Evolutionary conservation across 768 basidiomycete species (phyloP).

Genomic region (Paxillus ammoniavirescens): DNA sequence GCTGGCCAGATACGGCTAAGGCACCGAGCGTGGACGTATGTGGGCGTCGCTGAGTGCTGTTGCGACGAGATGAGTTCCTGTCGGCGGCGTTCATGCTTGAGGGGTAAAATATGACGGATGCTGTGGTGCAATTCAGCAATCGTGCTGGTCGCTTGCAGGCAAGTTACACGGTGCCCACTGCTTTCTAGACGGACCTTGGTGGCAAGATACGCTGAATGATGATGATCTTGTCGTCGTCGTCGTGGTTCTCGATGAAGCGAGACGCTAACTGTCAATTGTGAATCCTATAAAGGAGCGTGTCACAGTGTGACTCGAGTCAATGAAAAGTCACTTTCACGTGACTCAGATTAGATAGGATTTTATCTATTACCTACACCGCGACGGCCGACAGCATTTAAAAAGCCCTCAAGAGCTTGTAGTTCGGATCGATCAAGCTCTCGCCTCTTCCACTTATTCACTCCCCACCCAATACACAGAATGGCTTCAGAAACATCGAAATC

Average conservation of each 20-base stretch:
- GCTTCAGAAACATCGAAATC: slow-evolving; percentile 34
- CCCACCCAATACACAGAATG: not conserved
- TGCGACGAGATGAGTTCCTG: slow-evolving; percentile 25
- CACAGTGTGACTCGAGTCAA: not conserved
- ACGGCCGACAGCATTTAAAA: not conserved
- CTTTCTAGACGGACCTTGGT: not conserved
- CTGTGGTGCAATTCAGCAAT: not conserved
- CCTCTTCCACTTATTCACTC: not conserved
- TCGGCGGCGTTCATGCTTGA: slow-evolving; percentile 17
- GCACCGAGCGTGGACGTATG: slow-evolving; percentile 15
- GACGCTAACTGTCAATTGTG: not conserved
- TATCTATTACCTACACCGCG: not conserved
- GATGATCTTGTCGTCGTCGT: not conserved
- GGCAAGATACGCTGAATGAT: not conserved
- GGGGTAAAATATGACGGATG: not conserved
- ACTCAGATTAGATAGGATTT: not conserved
- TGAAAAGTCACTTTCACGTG: not conserved
- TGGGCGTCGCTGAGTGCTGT: slow-evolving; percentile 24
- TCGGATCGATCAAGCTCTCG: not conserved
- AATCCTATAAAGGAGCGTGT: not conserved
- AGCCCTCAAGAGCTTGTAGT: not conserved
- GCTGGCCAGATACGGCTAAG: slow-evolving; percentile 15
- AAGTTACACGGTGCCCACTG: not conserved
- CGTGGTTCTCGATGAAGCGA: not conserved
- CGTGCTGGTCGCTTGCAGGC: not conserved